Evolutionary conservation across 2,329 filamentous ascomycete species (phyloP).

Genomic region (Colletotrichum salicis): DNA sequence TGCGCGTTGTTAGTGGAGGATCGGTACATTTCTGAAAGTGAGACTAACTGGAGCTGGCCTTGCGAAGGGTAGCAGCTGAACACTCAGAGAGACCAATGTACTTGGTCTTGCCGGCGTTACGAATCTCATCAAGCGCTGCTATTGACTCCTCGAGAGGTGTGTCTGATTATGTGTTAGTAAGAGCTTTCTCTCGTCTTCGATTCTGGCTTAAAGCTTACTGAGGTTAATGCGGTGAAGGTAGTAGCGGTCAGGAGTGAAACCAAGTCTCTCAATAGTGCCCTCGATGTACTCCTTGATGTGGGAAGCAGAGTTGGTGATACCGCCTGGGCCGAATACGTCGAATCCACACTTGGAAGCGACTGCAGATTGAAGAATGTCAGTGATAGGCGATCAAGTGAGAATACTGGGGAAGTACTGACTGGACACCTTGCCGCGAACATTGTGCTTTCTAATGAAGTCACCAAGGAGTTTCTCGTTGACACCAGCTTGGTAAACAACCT

Average conservation of each 20-base stretch:
- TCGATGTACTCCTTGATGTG: conserved; percentile 61
- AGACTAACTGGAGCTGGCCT: conserved; percentile 53
- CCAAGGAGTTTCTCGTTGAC: conserved; percentile 63
- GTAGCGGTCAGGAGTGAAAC: conserved; percentile 58
- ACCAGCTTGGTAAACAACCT: conserved; percentile 58
- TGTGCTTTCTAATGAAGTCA: conserved; percentile 61
- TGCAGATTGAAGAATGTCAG: conserved; percentile 32
- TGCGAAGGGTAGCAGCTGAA: conserved; percentile 55
- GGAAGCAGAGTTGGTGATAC: conserved; percentile 54
- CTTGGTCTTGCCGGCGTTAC: conserved; percentile 57
- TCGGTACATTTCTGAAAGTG: not conserved
- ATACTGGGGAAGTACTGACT: conserved; percentile 39
- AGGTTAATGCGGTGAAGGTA: conserved; percentile 57
- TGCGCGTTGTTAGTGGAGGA: conserved; percentile 36
- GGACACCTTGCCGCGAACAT: conserved; percentile 61
- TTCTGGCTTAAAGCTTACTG: conserved; percentile 42
- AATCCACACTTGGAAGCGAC: conserved; percentile 62
- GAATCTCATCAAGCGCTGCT: conserved; percentile 56
- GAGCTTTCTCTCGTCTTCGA: not conserved
- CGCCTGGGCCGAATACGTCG: conserved; percentile 44
- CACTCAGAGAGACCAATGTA: conserved; percentile 61
- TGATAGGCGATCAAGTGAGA: not conserved
- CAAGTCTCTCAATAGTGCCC: conserved; percentile 59
- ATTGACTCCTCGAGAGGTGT: conserved; percentile 61
- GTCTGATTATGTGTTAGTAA: conserved; percentile 34